phyloP scores from a whole-genome alignment of 129 eudicot species.

The Flaveria bidentis region DNA sequence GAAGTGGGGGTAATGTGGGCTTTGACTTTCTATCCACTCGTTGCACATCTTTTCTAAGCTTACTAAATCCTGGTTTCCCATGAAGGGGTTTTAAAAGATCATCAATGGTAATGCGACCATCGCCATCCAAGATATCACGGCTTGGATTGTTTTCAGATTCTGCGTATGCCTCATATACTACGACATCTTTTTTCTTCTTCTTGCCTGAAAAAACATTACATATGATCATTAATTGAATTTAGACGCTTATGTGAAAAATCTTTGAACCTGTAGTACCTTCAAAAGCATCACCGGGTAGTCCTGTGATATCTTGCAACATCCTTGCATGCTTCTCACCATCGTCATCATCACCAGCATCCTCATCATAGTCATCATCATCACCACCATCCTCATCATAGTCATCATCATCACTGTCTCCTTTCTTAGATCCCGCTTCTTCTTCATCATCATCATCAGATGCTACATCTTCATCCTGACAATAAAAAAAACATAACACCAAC shows the following conservation, averaged over 20 bases:
- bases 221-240: not conserved
- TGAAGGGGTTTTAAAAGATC: slow-evolving; percentile 87
- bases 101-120: slow-evolving; percentile 64
- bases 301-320: slow-evolving; percentile 85
- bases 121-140: slow-evolving; percentile 76
- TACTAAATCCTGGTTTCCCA: slow-evolving; percentile 65
- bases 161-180: slow-evolving; percentile 73
- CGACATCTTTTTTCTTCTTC: slow-evolving; percentile 50
- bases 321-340: slow-evolving; percentile 64
- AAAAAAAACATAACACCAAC: not conserved
- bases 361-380: slow-evolving; percentile 47
- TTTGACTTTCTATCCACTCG: slow-evolving; percentile 58
- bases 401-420: slow-evolving; percentile 38
- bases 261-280: slow-evolving; percentile 47
- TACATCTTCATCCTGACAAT: slow-evolving; percentile 71
- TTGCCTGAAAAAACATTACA: slow-evolving; percentile 48
- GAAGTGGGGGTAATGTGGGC: slow-evolving; percentile 69
- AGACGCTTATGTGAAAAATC: not conserved
- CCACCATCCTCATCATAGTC: slow-evolving; percentile 39
- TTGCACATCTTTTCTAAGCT: slow-evolving; percentile 53
- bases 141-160: slow-evolving; percentile 90
- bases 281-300: slow-evolving; percentile 79
- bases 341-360: slow-evolving; percentile 30
- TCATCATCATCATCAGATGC: slow-evolving; percentile 49
- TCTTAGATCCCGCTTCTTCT: slow-evolving; percentile 24